Conservation (phyloP, 2,329 filamentous ascomycete species). For the Xylariaceae sp. region DNA sequence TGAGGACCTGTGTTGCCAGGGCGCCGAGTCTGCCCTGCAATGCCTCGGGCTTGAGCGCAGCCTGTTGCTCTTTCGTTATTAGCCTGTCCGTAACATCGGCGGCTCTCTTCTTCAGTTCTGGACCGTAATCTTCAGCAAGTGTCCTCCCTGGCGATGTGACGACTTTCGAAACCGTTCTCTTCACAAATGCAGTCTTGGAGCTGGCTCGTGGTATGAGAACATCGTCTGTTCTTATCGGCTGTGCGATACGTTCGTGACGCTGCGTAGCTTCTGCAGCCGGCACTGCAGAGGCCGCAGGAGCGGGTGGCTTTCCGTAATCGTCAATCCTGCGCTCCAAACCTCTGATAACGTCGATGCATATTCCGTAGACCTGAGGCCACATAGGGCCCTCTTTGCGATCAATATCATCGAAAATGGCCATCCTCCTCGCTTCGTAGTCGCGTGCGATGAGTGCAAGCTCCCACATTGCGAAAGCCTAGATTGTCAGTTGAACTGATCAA, state of each 20-base stretch:
- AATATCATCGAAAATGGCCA: slow-evolving; percentile 81
- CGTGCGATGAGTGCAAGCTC: slow-evolving; percentile 78
- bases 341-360: slow-evolving; percentile 67
- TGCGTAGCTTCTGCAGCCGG: slow-evolving; percentile 14
- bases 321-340: slow-evolving; percentile 65
- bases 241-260: slow-evolving; percentile 35
- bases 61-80: slow-evolving; percentile 51
- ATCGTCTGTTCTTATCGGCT: slow-evolving; percentile 41
- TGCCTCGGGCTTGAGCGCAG: slow-evolving; percentile 48
- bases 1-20: slow-evolving; percentile 43
- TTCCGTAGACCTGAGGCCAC: slow-evolving; percentile 72
- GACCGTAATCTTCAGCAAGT: slow-evolving; percentile 46
- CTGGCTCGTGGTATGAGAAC: slow-evolving; percentile 40
- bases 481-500: slow-evolving; percentile 13
- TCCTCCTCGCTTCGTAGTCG: slow-evolving; percentile 69
- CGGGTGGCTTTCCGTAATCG: slow-evolving; percentile 48
- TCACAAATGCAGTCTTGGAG: slow-evolving; percentile 40
- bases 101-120: slow-evolving; percentile 48
- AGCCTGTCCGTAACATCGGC: slow-evolving; percentile 45
- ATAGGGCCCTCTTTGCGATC: slow-evolving; percentile 75
- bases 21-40: slow-evolving; percentile 46
- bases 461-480: slow-evolving; percentile 80
- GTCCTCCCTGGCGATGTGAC: slow-evolving; percentile 45
- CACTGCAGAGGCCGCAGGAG: slow-evolving; percentile 30
- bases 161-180: slow-evolving; percentile 37